Evolutionary conservation across 2,329 filamentous ascomycete genomes (phyloP), one percentile per base, ranked within the genome.

Genomic region (Pseudophaeomoniella oleicola): DNA sequence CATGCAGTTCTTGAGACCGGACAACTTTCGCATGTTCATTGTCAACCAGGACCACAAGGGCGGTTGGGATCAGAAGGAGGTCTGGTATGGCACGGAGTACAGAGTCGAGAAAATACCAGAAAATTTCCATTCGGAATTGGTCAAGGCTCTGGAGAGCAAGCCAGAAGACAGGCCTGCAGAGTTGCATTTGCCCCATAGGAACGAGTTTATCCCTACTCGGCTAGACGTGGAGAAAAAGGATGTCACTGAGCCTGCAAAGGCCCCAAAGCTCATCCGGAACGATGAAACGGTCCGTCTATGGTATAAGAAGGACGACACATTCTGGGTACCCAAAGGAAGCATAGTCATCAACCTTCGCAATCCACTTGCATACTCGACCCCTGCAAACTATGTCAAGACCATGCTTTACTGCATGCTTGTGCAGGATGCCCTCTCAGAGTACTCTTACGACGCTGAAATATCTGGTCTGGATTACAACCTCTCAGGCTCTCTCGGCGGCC

Each of bases 291-390:
- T 83, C 1, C 77, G 87, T 18, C 80, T 84, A 2, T 98, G 90
- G 90, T 94, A 78, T 67, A 98, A 98, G 66, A 96, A 96, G 60
- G 90, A 98, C 50, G 90, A 98, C 49, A 86, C 79, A 0, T 98
- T 96, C 59, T 96, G 88, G 87, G 90, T 96, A 6, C 90, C 90
- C 5, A 94, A 93, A 57, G 90, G 84, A 3, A 90, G 86, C 40
- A 65, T 96, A 13, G 73, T 86, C 45, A 74, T 94, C 44, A 84
- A 78, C 46, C 69, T 92, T 45, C 75, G 78, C 48, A 93, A 79
- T 40, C 81, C 86, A 0, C 60, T 93, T 32, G 76, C 82, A n/a
- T 78, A 76, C 53, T 72, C 82, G 2, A 86, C 82, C 3, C 81
- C 86, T 2, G 77, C 81, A 39, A 87, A 81, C 42, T 68, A 74